A percentile compares a stretch with the other conserved stretches of the same genome.
Evolutionary conservation across 352 stramenopile genomes (phyloP).

Genomic region (Peronospora farinosa): DNA sequence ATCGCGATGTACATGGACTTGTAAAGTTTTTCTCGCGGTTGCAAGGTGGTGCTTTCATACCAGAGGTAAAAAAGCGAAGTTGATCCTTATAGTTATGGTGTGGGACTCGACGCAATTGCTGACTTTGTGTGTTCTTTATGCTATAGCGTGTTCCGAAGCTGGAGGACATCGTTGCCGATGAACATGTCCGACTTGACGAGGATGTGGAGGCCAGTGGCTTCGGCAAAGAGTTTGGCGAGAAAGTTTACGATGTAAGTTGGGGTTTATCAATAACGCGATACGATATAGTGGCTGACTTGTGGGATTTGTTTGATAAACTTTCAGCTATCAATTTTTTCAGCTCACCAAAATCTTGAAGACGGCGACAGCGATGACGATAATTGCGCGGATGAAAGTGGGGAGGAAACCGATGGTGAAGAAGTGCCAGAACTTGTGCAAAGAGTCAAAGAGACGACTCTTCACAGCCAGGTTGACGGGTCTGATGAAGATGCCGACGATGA

Average conservation of each 20-base stretch:
- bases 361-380: conserved; percentile 34
- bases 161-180: conserved; percentile 64
- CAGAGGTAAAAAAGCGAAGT: conserved; percentile 53
- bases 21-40: conserved; percentile 92
- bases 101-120: not conserved
- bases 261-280: not conserved
- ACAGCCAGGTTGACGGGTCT: conserved; percentile 13
- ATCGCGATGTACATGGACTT: conserved; percentile 94
- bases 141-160: conserved; percentile 45
- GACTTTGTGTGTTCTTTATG: conserved; percentile 3
- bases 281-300: not conserved
- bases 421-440: conserved; percentile 33
- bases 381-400: conserved; percentile 30
- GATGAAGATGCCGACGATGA: conserved; percentile 29
- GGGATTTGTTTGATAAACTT: conserved; percentile 9
- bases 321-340: conserved; percentile 79
- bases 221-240: conserved; percentile 67
- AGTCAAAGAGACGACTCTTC: conserved; percentile 30
- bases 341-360: conserved; percentile 46
- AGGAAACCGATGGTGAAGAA: conserved; percentile 31
- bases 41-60: conserved; percentile 73
- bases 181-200: conserved; percentile 53
- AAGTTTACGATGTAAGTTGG: conserved; percentile 51
- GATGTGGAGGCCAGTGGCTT: conserved; percentile 80
- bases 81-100: not conserved